Percentiles rank a stretch among this genome's conserved stretches.
Conservation (phyloP, 2,329 filamentous ascomycete genomes). For the Claviceps sp. region DNA sequence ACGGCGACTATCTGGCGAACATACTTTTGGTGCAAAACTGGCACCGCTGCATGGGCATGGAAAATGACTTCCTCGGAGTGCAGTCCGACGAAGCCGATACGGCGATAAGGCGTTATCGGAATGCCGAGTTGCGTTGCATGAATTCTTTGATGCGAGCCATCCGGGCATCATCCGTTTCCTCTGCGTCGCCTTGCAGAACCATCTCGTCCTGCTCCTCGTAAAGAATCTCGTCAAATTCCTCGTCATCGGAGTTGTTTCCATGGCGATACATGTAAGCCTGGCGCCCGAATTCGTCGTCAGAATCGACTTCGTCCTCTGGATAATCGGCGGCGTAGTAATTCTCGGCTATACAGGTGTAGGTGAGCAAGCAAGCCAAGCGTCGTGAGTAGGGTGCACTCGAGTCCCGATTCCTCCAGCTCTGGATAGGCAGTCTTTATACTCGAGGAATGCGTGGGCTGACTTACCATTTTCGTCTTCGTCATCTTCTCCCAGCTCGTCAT, state of each 20-base stretch:
- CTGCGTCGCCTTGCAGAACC: slow-evolving; percentile 23
- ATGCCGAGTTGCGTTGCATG: slow-evolving; percentile 20
- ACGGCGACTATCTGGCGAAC: no score
- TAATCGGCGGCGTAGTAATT: slow-evolving; percentile 72
- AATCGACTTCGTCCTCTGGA: slow-evolving; percentile 64
- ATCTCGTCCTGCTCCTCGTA: slow-evolving; percentile 24
- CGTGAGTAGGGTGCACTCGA: neutral
- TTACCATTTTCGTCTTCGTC: slow-evolving; percentile 55
- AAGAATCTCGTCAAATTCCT: slow-evolving; percentile 35
- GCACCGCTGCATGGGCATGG: no score
- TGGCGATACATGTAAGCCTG: slow-evolving; percentile 43
- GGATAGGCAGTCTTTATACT: neutral
- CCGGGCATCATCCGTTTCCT: slow-evolving; percentile 21
- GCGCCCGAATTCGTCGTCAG: slow-evolving; percentile 41
- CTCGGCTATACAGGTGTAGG: slow-evolving; percentile 38
- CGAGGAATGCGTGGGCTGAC: slow-evolving; percentile 6
- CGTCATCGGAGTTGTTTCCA: slow-evolving; percentile 39
- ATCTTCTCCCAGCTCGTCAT: slow-evolving; percentile 43
- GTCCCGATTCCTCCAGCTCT: neutral
- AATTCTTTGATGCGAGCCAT: slow-evolving; percentile 26
- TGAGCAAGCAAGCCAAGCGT: neutral
- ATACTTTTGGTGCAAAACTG: no score
- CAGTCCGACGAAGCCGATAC: no score
- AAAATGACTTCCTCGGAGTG: no score
- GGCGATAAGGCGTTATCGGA: slow-evolving; percentile 1